Conservation (phyloP, 495 filamentous ascomycete genomes). For the Friedmanniomyces endolithicus region DNA sequence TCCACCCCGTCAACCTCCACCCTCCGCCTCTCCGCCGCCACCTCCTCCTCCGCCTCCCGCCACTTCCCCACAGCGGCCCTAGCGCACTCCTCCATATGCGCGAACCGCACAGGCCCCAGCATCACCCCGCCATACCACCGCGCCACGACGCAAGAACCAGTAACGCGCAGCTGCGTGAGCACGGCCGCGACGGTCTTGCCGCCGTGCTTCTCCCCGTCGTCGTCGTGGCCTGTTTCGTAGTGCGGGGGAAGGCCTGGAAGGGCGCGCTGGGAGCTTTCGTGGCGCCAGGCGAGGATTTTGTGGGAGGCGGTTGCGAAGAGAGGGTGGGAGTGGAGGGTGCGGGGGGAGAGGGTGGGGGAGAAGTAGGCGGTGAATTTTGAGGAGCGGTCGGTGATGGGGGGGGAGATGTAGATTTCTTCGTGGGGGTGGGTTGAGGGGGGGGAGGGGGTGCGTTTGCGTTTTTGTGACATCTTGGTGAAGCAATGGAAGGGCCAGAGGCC, state of each 20-base stretch:
- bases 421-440: background rate
- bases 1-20: slow-evolving; percentile 24
- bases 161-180: slow-evolving; percentile 26
- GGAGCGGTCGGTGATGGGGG: slow-evolving; percentile 29
- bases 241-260: slow-evolving; percentile 20
- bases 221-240: slow-evolving; percentile 31
- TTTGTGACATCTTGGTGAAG: slow-evolving; percentile 20
- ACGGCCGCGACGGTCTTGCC: slow-evolving; percentile 31
- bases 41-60: slow-evolving; percentile 17
- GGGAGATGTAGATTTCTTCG: slow-evolving; percentile 26
- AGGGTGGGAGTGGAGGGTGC: slow-evolving; percentile 26
- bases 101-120: slow-evolving; percentile 36
- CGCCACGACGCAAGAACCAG: slow-evolving; percentile 35
- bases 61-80: slow-evolving; percentile 29
- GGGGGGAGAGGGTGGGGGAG: slow-evolving; percentile 28
- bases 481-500: background rate
- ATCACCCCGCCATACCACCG: slow-evolving; percentile 37
- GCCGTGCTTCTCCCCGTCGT: slow-evolving; percentile 36
- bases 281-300: slow-evolving; percentile 34
- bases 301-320: slow-evolving; percentile 31
- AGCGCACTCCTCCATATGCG: slow-evolving; percentile 32
- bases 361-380: slow-evolving; percentile 34
- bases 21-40: slow-evolving; percentile 23
- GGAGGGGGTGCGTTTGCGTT: slow-evolving; percentile 17
- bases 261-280: slow-evolving; percentile 23